Evolutionary conservation across 2,329 filamentous ascomycete genomes (phyloP).

Genomic region (Colletotrichum australisinense): DNA sequence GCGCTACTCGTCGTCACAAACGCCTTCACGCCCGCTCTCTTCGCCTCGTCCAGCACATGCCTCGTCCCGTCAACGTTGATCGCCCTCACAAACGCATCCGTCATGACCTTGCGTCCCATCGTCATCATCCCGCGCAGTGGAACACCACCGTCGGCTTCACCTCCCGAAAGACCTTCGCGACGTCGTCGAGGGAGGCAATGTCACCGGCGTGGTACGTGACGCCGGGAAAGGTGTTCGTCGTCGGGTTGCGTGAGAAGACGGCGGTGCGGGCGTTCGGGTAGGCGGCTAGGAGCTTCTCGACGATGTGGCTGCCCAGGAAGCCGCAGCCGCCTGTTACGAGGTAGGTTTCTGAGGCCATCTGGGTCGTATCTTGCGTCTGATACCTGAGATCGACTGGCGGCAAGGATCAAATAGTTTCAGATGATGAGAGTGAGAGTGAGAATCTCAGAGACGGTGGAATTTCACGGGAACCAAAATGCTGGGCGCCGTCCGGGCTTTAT

Average conservation of each 20-base stretch:
- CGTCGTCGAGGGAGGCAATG: conserved; percentile 57
- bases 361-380: too few relatives aligned
- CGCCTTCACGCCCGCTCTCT: conserved; percentile 58
- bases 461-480: too few relatives aligned
- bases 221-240: conserved; percentile 57
- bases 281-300: conserved; percentile 56
- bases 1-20: conserved; percentile 75
- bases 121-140: conserved; percentile 63
- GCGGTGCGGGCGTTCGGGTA: conserved; percentile 49
- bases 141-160: conserved; percentile 70
- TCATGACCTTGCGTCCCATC: conserved; percentile 15
- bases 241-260: conserved; percentile 60
- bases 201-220: conserved; percentile 64
- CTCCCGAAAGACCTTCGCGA: conserved; percentile 60
- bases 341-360: conserved; percentile 34
- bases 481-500: too few relatives aligned
- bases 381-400: background rate
- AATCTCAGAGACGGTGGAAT: background rate
- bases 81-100: conserved; percentile 60
- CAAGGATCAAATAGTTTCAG: background rate
- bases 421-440: background rate
- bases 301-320: conserved; percentile 65
- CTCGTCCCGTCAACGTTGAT: conserved; percentile 74
- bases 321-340: conserved; percentile 68
- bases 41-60: conserved; percentile 66